Evolutionary conservation across 139 green algal genomes (phyloP), one percentile per base, ranked within the genome.

Genomic region (Closterium sp.): DNA sequence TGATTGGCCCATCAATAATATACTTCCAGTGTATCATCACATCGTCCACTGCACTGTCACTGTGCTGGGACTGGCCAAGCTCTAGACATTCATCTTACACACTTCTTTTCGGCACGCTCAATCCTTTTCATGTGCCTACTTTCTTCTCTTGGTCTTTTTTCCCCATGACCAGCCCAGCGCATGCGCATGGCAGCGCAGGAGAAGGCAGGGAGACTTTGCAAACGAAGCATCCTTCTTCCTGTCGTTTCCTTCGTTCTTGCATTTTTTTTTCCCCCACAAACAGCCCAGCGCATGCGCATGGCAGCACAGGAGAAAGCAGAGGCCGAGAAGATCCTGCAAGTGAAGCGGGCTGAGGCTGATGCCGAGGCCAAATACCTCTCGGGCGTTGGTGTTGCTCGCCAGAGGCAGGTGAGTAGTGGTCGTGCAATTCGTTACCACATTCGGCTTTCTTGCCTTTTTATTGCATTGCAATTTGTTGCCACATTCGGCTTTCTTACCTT

Each of bases 281-380:
- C 55, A 76, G 89, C 89, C 90, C 66, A 90, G 30, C 86, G 90
- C 25, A 34, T 93, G 87, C 35, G 97, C 25, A 90, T 97, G 66
- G 97, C 97, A 6, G 96, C 97, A 23, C 88, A 95, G 35, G 95
- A 98, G 90, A 95, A 97, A 89, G 97, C 96, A 34, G 97, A 98
- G 93, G 97, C 97, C 0, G 95, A 96, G 33, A 98, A 98, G 96
- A 95, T 98, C 16, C 90, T 94, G 25, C 84, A 90, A 25, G 91
- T 94, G 23, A 99, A 99, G 94, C 96, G 95, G 0, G 97, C 97
- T 0, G 97, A 99, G 95, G 97, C 97, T 16, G 97, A 99, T 84
- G 97, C 97, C 16, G 97, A 99, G 94, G 95, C 96, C 84, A 99
- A 99, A 96, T 99, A 95, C 93, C 95, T 99, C 87, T 91, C 94